These are phyloP conservation scores for Ascoidea tarda DNA, from an alignment of 805 yeast genomes.

Conservation along the genomic window DNA sequence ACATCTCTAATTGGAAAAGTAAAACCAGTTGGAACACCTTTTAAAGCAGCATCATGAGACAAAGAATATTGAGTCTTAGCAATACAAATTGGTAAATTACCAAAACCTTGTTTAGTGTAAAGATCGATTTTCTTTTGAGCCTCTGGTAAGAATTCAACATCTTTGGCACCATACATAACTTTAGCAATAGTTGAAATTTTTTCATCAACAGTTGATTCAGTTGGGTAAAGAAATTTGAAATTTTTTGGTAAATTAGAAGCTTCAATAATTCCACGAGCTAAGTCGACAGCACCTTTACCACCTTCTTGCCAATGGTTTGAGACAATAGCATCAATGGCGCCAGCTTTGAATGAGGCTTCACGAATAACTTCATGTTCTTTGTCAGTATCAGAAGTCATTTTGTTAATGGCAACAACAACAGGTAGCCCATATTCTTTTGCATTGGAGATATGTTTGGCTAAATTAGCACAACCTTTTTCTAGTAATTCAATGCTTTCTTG, in stretches of 20 bases:
- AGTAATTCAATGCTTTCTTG: slow-evolving; percentile 60
- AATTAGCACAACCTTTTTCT: slow-evolving; percentile 55
- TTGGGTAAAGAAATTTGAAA: slow-evolving; percentile 44
- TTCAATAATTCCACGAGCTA: slow-evolving; percentile 57
- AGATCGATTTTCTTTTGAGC: slow-evolving; percentile 57
- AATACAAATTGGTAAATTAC: slow-evolving; percentile 66
- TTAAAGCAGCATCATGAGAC: slow-evolving; percentile 69
- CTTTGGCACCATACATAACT: slow-evolving; percentile 68
- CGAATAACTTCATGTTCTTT: slow-evolving; percentile 56
- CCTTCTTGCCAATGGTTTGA: slow-evolving; percentile 85
- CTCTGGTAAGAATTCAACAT: slow-evolving; percentile 51
- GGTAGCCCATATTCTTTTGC: slow-evolving; percentile 63
- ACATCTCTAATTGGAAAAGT: slow-evolving; percentile 73
- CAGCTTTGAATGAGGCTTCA: slow-evolving; percentile 57
- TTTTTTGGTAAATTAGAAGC: slow-evolving; percentile 13
- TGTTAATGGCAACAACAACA: slow-evolving; percentile 72
- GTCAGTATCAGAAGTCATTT: slow-evolving; percentile 59
- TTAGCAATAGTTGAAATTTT: slow-evolving; percentile 55
- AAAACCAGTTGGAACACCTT: slow-evolving; percentile 76
- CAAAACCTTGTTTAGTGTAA: slow-evolving; percentile 65
- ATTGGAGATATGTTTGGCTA: slow-evolving; percentile 64
- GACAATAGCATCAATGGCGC: slow-evolving; percentile 67
- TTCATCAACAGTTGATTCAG: slow-evolving; percentile 50
- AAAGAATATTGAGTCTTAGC: slow-evolving; percentile 80
- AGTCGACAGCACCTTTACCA: slow-evolving; percentile 65